These are phyloP conservation scores for Mikania micrantha DNA, from an alignment of 129 eudicot genomes.

Conservation along the genomic window DNA sequence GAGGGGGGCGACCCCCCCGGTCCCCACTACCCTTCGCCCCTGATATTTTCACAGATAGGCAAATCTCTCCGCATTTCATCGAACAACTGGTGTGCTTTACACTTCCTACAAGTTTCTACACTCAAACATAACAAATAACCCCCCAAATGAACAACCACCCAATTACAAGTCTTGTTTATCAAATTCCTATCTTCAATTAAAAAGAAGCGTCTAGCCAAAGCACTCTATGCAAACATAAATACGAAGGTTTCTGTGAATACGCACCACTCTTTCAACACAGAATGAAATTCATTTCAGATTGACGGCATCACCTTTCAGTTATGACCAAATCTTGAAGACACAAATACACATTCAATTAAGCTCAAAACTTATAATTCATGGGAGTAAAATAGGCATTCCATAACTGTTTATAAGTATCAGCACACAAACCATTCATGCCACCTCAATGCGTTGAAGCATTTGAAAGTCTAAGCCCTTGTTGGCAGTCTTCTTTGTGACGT, in stretches of 20 bases:
- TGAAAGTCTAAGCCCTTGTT: too few relatives aligned
- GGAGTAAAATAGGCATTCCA: too few relatives aligned
- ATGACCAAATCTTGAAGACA: not conserved
- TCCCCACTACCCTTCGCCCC: too few relatives aligned
- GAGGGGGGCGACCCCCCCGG: too few relatives aligned
- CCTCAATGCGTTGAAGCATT: too few relatives aligned
- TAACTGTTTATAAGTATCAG: too few relatives aligned
- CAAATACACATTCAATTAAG: not conserved
- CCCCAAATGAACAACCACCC: too few relatives aligned
- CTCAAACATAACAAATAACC: not conserved
- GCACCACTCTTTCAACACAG: too few relatives aligned
- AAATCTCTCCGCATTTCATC: constrained; percentile 18
- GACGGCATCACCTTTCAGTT: not conserved
- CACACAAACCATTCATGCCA: too few relatives aligned
- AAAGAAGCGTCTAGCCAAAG: not conserved
- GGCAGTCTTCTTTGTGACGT: too few relatives aligned
- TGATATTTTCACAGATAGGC: not conserved
- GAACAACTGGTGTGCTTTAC: constrained; percentile 21
- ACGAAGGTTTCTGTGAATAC: not conserved
- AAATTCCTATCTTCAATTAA: not conserved
- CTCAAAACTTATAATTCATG: too few relatives aligned
- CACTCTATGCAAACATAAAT: not conserved
- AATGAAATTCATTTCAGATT: not conserved
- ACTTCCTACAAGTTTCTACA: constrained; percentile 2
- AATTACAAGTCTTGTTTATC: too few relatives aligned